A percentile compares a stretch with the other conserved stretches of the same genome.
Evolutionary conservation across 371 early-diverging fungal species (phyloP).

Genomic region (Coemansia sp.): DNA sequence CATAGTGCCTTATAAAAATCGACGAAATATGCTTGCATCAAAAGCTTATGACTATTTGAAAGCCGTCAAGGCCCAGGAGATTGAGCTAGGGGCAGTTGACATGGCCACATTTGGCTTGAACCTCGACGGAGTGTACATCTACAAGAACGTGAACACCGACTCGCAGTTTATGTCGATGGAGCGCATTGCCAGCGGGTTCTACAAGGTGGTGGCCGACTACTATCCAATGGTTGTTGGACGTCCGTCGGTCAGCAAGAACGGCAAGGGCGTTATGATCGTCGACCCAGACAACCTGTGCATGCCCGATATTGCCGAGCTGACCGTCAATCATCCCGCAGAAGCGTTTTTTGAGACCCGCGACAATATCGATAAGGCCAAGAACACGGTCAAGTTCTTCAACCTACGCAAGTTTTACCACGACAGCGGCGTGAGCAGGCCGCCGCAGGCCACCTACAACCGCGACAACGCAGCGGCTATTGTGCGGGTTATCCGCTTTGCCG

Average conservation of each 20-base stretch:
- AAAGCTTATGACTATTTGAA: slow-evolving; percentile 3
- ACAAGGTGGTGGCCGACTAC: slow-evolving; percentile 28
- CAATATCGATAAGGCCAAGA: background rate
- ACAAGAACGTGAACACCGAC: slow-evolving; percentile 7
- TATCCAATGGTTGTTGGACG: slow-evolving; percentile 39
- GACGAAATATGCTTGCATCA: background rate
- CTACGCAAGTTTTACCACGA: slow-evolving; percentile 20
- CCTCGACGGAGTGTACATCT: slow-evolving; percentile 29
- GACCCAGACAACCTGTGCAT: slow-evolving; percentile 32
- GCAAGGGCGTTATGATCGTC: slow-evolving; percentile 25
- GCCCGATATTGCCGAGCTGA: slow-evolving; percentile 35
- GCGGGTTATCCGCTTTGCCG: slow-evolving; percentile 27
- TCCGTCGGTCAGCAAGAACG: slow-evolving; percentile 16
- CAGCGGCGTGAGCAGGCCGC: slow-evolving; percentile 24
- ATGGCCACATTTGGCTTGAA: slow-evolving; percentile 28
- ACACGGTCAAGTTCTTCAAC: slow-evolving; percentile 29
- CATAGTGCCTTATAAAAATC: too few relatives aligned
- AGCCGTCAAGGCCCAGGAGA: slow-evolving; percentile 25
- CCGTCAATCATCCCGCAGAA: slow-evolving; percentile 22
- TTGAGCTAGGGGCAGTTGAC: slow-evolving; percentile 35
- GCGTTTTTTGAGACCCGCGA: slow-evolving; percentile 16
- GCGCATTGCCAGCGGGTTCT: slow-evolving; percentile 23
- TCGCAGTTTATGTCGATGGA: slow-evolving; percentile 25
- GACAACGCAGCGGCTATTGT: slow-evolving; percentile 27
- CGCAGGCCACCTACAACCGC: slow-evolving; percentile 29